A percentile compares a stretch with the other conserved stretches of the same genome.
phyloP scores from a whole-genome alignment of 306 rosid species.

The Corylus americana region DNA sequence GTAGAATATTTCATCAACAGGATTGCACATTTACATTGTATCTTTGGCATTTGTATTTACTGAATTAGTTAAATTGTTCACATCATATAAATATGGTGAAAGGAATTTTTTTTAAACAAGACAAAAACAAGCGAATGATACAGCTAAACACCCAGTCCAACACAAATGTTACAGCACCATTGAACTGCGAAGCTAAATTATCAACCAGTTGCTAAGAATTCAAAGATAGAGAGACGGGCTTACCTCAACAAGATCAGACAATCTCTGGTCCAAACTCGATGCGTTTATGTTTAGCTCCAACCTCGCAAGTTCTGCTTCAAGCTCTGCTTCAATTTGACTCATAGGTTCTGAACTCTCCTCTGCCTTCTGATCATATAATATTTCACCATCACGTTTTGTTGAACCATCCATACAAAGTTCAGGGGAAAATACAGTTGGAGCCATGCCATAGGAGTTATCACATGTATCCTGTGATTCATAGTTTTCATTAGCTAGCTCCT shows the following conservation, averaged over 20 bases:
- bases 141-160: not conserved
- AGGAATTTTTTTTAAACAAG: not conserved
- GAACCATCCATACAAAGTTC: slow-evolving; percentile 45
- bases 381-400: slow-evolving; percentile 30
- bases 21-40: not conserved
- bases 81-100: not conserved
- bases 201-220: not conserved
- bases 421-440: slow-evolving; percentile 37
- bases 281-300: slow-evolving; percentile 67
- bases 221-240: slow-evolving; percentile 18
- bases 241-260: slow-evolving; percentile 72
- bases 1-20: not conserved
- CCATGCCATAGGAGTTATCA: slow-evolving; percentile 43
- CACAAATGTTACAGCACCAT: not conserved
- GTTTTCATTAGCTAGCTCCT: slow-evolving; percentile 67
- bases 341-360: slow-evolving; percentile 59
- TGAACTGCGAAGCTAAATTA: not conserved
- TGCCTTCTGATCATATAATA: slow-evolving; percentile 45
- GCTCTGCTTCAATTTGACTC: slow-evolving; percentile 96
- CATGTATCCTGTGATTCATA: slow-evolving; percentile 50
- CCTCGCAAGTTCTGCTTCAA: slow-evolving; percentile 96
- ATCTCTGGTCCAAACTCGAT: slow-evolving; percentile 45
- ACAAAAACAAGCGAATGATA: not conserved
- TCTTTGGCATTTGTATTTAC: not conserved
- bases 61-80: not conserved